phyloP scores from a whole-genome alignment of 2,329 filamentous ascomycete species.

The Cryphonectria japonica region DNA sequence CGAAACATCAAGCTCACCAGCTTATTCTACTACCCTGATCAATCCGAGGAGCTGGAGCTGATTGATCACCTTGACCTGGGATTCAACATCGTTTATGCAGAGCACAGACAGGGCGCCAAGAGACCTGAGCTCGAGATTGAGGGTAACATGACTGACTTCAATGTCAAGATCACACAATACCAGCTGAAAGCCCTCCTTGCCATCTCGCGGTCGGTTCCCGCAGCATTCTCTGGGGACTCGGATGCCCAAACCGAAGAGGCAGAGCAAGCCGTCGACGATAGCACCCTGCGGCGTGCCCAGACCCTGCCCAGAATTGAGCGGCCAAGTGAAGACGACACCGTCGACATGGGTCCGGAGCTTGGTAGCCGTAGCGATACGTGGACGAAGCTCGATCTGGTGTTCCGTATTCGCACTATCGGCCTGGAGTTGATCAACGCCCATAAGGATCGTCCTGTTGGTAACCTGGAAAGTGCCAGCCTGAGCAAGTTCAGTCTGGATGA shows the following conservation, averaged over 20 bases:
- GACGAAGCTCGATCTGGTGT: conserved; percentile 92
- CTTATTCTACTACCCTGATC: conserved; percentile 77
- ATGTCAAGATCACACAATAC: conserved; percentile 84
- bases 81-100: conserved; percentile 89
- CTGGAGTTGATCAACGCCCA: conserved; percentile 83
- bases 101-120: conserved; percentile 76
- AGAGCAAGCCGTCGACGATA: conserved; percentile 71
- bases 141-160: conserved; percentile 90
- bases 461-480: conserved; percentile 77
- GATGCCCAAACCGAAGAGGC: conserved; percentile 75
- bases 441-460: conserved; percentile 76
- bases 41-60: conserved; percentile 87
- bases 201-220: conserved; percentile 83
- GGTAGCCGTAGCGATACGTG: conserved; percentile 72
- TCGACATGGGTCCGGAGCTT: conserved; percentile 71
- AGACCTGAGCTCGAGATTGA: conserved; percentile 91
- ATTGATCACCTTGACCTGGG: conserved; percentile 96
- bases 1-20: conserved; percentile 91
- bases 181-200: conserved; percentile 90
- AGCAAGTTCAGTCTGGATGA: conserved; percentile 95
- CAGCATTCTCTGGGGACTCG: conserved; percentile 77
- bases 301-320: conserved; percentile 54
- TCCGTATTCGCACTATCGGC: conserved; percentile 85
- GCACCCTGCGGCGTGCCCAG: conserved; percentile 50
- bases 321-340: conserved; percentile 47